Evolutionary conservation across 2,329 filamentous ascomycete genomes (phyloP).

Genomic region (Aspergillus bombycis): DNA sequence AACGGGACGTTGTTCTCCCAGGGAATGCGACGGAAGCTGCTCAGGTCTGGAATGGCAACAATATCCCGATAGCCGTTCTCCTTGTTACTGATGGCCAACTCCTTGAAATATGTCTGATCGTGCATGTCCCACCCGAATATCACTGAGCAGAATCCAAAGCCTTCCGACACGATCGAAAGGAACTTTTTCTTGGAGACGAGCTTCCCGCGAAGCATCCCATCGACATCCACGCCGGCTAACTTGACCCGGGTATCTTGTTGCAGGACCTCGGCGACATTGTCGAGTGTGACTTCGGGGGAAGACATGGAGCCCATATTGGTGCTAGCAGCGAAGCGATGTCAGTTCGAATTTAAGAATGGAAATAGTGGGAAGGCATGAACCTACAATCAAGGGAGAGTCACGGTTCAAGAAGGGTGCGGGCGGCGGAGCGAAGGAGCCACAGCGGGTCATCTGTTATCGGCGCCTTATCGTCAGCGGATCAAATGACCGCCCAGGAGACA

Average conservation of each 20-base stretch:
- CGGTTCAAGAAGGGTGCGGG: background rate
- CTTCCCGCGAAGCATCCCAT: conserved; percentile 86
- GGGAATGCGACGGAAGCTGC: conserved; percentile 78
- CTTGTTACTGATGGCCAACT: conserved; percentile 85
- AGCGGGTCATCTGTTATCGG: background rate
- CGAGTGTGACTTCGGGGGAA: conserved; percentile 52
- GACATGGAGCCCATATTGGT: conserved; percentile 5
- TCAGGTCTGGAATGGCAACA: conserved; percentile 77
- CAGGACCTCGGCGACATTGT: conserved; percentile 68
- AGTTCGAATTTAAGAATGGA: background rate
- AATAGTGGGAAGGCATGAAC: background rate
- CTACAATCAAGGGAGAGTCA: background rate
- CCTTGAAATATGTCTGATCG: conserved; percentile 83
- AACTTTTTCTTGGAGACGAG: conserved; percentile 93
- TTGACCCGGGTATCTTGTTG: conserved; percentile 78
- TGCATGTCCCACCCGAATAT: conserved; percentile 98
- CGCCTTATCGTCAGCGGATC: background rate
- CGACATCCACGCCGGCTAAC: conserved; percentile 83
- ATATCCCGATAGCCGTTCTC: conserved; percentile 89
- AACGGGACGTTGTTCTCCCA: conserved; percentile 89
- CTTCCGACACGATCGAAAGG: conserved; percentile 74
- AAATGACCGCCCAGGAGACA: background rate
- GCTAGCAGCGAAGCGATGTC: background rate
- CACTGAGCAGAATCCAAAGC: conserved; percentile 93
- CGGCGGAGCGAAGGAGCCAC: background rate